Percentiles rank a stretch among this genome's conserved stretches.
Conservation (phyloP, 148 eudicot genomes). For the Rhododendron griersonianum region DNA sequence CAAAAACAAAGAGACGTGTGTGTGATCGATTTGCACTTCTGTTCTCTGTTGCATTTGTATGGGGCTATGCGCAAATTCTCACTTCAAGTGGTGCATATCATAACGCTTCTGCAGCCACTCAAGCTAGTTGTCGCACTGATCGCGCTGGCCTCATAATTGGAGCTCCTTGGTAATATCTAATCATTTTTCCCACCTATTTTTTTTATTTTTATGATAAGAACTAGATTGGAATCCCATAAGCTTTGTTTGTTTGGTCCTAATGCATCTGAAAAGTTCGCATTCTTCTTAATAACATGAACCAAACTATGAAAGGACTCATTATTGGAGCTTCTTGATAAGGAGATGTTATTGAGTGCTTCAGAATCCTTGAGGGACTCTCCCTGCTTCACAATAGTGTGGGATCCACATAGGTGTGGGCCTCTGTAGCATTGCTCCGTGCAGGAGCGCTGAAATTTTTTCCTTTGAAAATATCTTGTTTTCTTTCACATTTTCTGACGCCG, state of each 20-base stretch:
- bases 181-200: not conserved
- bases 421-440: too few species aligned
- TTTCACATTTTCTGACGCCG: too few species aligned
- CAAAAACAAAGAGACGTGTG: conserved; percentile 33
- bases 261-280: not conserved
- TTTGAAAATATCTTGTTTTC: not conserved
- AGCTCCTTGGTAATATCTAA: conserved; percentile 48
- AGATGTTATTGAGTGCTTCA: not conserved
- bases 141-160: conserved; percentile 34
- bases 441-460: not conserved
- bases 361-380: not conserved
- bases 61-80: conserved; percentile 44
- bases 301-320: not conserved
- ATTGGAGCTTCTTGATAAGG: not conserved
- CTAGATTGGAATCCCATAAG: not conserved
- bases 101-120: conserved; percentile 18
- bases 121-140: conserved; percentile 38
- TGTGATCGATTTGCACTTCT: conserved; percentile 41
- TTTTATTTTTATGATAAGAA: not conserved
- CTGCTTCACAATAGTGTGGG: not conserved
- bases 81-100: conserved; percentile 47
- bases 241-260: not conserved
- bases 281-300: not conserved
- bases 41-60: conserved; percentile 38
- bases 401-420: too few species aligned